Evolutionary conservation across 2,329 filamentous ascomycete species (phyloP).

Genomic region (Lecanosticta acicola): DNA sequence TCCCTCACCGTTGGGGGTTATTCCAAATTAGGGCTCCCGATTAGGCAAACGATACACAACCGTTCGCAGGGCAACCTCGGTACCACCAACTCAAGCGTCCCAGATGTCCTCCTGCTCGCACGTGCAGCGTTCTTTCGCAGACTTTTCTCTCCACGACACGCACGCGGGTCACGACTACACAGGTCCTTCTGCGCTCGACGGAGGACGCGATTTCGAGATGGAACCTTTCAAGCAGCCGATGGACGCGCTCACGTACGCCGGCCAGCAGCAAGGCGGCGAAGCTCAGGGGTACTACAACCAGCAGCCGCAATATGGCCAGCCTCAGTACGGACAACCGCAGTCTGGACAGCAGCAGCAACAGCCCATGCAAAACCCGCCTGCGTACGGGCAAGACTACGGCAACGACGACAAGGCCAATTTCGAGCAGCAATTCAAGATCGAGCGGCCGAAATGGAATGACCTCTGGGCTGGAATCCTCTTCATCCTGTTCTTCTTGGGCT

Average conservation of each 20-base stretch:
- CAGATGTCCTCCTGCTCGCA: background rate
- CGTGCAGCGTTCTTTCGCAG: background rate
- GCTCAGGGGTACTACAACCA: conserved; percentile 20
- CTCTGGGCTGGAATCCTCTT: conserved; percentile 77
- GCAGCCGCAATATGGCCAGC: conserved; percentile 7
- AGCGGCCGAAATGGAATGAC: conserved; percentile 84
- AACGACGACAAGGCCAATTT: conserved; percentile 50
- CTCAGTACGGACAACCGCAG: conserved; percentile 11
- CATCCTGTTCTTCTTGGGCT: conserved; percentile 65
- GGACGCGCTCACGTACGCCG: background rate
- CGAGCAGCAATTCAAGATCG: conserved; percentile 74
- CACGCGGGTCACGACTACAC: conserved; percentile 3
- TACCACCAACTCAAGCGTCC: background rate
- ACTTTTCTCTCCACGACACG: background rate
- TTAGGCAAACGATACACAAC: background rate
- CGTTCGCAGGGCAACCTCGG: background rate
- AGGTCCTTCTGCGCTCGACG: conserved; percentile 2
- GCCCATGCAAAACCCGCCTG: conserved; percentile 32
- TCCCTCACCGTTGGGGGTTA: too few relatives aligned
- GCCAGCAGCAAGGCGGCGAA: conserved; percentile 9
- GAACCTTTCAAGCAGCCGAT: conserved; percentile 5
- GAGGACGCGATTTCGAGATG: conserved; percentile 4
- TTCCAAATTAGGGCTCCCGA: background rate
- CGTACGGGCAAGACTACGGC: conserved; percentile 36
- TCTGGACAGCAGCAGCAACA: conserved; percentile 15